These are phyloP conservation scores for Gaeumannomyces sp. DNA, from an alignment of 2,329 filamentous ascomycete genomes.

Conservation along the genomic window DNA sequence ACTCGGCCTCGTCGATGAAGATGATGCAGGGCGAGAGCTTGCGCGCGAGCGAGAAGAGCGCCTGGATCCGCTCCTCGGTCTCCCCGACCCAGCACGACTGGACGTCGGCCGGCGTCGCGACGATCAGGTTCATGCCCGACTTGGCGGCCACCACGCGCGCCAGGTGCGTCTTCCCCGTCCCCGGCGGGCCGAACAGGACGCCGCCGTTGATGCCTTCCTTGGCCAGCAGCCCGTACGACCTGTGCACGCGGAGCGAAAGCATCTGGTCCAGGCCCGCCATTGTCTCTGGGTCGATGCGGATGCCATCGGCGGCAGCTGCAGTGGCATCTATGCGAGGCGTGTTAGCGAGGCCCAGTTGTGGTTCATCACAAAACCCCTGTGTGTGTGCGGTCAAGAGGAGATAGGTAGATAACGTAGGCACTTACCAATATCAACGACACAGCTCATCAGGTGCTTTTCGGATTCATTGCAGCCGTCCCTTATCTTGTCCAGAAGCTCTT, in stretches of 20 bases:
- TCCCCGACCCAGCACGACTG: conserved; percentile 94
- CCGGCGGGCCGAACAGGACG: conserved; percentile 88
- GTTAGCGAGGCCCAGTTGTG: neutral
- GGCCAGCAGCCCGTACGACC: neutral
- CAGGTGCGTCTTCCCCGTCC: conserved; percentile 95
- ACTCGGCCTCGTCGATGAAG: conserved; percentile 96
- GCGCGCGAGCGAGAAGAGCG: conserved; percentile 80
- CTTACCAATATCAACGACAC: conserved; percentile 4
- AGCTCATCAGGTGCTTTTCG: neutral
- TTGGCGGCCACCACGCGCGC: conserved; percentile 90
- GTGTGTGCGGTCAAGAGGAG: neutral
- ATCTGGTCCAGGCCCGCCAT: conserved; percentile 3
- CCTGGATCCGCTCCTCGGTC: conserved; percentile 87
- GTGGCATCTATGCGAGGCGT: neutral
- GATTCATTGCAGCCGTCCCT: neutral
- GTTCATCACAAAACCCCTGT: too few species aligned
- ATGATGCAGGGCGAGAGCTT: conserved; percentile 87
- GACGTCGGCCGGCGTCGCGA: conserved; percentile 85
- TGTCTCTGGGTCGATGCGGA: conserved; percentile 2
- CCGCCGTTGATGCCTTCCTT: conserved; percentile 52
- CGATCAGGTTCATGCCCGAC: conserved; percentile 90
- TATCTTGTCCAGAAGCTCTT: neutral
- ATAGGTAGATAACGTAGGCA: neutral
- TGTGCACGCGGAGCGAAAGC: conserved; percentile 1
- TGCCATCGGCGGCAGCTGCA: neutral